These are phyloP conservation scores for Candida golubevii DNA, from an alignment of 805 yeast genomes.

Conservation along the genomic window DNA sequence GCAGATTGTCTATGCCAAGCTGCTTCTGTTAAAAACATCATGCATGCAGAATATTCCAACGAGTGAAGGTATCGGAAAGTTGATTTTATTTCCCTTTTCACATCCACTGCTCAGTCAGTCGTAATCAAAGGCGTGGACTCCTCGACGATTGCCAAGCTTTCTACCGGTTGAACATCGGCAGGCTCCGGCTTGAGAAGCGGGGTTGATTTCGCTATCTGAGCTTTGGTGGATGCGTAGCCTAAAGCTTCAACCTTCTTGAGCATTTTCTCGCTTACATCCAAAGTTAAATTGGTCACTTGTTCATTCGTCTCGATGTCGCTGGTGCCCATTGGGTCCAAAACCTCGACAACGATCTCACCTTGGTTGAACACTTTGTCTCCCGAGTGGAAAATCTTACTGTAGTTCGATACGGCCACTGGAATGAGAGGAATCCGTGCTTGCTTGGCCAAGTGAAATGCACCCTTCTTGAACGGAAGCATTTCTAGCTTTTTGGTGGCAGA, in stretches of 20 bases:
- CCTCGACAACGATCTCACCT: slow-evolving; percentile 75
- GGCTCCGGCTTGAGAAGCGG: not conserved
- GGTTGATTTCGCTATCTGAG: not conserved
- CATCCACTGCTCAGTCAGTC: too few species aligned
- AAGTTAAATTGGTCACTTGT: slow-evolving; percentile 60
- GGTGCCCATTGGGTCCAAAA: slow-evolving; percentile 77
- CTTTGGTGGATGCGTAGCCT: slow-evolving; percentile 32
- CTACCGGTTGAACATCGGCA: slow-evolving; percentile 9
- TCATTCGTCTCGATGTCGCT: slow-evolving; percentile 58
- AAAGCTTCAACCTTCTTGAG: slow-evolving; percentile 31
- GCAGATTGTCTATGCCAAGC: too few species aligned
- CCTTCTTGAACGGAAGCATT: slow-evolving; percentile 88
- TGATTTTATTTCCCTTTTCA: too few species aligned
- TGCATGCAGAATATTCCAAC: too few species aligned
- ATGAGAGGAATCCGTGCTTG: slow-evolving; percentile 87
- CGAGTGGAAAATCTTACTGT: slow-evolving; percentile 65
- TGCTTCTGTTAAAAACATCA: too few species aligned
- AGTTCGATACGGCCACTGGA: slow-evolving; percentile 85
- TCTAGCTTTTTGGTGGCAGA: slow-evolving; percentile 66
- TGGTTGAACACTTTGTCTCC: slow-evolving; percentile 59
- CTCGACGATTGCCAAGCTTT: slow-evolving; percentile 15
- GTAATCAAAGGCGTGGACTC: slow-evolving; percentile 17
- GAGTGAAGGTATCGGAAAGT: too few species aligned
- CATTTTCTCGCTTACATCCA: slow-evolving; percentile 59
- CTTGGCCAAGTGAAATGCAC: slow-evolving; percentile 96